Base-by-base conservation (phyloP, 1,284 basidiomycete genomes). In the Marasmius fiardii region DNA sequence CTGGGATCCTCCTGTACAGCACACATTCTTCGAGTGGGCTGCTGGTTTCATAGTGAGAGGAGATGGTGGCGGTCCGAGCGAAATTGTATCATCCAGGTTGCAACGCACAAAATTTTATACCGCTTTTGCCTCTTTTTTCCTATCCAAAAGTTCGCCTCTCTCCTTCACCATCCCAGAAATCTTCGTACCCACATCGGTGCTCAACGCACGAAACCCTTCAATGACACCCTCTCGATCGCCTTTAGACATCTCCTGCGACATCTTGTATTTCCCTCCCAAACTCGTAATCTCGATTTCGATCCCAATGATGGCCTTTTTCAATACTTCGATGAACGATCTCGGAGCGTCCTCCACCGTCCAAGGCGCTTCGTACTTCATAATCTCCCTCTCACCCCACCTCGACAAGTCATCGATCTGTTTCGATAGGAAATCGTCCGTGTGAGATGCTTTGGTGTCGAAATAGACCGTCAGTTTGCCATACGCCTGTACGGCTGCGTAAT, bases 251-350 rank as follows among this genome's bases (percentile, higher is more conserved):
- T 68, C 67, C 58, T 68, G 67, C 43, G 60, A 64, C 63, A 68
- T 65, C 58, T 68, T 68, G 51, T 55, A 67, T 57, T 62, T 64
- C 18, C 67, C 67, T 12, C 43, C 67, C 45, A 67, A 59, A 31
- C 54, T 33, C 47, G 54, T 61, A 37, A 68, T 64, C 54, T 60
- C 53, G 10, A 68, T 49, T 61, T 68, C 65, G 14, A 68, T 54
- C 11, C 67, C 67, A n/a, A 68, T 61, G 34, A 68, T 65, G 8
- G 63, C 65, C 60, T 65, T 65, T 58, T 65, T 64, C 37, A 68
- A 50, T 47, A 65, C 34, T 43, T 55, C 62, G 10, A 63, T 33
- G 52, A 65, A 68, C n/a, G 52, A 53, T 34, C 43, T 52, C 1
- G 67, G 67, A 16, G 65, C 61, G 37, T 68, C 67, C 12, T 48